Conservation (phyloP, 2,329 filamentous ascomycete genomes). For the Aspergillus quadricinctus region DNA sequence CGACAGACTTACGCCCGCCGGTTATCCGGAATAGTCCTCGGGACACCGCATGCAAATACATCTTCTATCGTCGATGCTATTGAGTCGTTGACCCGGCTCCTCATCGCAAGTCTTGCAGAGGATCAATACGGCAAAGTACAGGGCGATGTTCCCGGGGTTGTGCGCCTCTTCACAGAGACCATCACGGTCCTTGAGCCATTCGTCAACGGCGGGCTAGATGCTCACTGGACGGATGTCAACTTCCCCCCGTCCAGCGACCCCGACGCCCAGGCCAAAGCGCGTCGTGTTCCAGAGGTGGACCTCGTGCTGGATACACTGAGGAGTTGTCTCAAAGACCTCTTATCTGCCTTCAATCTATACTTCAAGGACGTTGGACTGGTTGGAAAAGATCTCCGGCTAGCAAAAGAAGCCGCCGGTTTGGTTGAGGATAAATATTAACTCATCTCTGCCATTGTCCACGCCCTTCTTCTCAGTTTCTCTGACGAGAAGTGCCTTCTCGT, state of each 20-base stretch:
- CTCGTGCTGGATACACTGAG: slow-evolving; percentile 63
- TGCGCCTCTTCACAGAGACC: slow-evolving; percentile 67
- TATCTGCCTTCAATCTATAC: slow-evolving; percentile 71
- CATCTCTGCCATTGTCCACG: neutral
- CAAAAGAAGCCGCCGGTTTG: slow-evolving; percentile 57
- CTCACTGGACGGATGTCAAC: slow-evolving; percentile 76
- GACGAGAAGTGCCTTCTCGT: slow-evolving; percentile 8
- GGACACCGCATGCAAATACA: slow-evolving; percentile 66
- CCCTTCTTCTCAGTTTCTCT: slow-evolving; percentile 9
- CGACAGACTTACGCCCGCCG: slow-evolving; percentile 64
- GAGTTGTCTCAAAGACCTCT: slow-evolving; percentile 59
- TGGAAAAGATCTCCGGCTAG: slow-evolving; percentile 66
- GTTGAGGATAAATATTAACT: slow-evolving; percentile 15
- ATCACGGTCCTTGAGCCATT: slow-evolving; percentile 68
- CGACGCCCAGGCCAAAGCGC: slow-evolving; percentile 30
- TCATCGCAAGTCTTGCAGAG: slow-evolving; percentile 70
- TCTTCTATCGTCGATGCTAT: slow-evolving; percentile 67
- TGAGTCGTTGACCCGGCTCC: slow-evolving; percentile 64
- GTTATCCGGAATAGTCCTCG: slow-evolving; percentile 65
- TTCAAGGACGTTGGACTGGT: slow-evolving; percentile 65
- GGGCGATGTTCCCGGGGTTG: slow-evolving; percentile 68
- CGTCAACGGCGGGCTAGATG: slow-evolving; percentile 44
- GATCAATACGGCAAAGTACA: slow-evolving; percentile 86
- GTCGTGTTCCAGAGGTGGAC: slow-evolving; percentile 61
- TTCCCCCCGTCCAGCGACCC: slow-evolving; percentile 40